These are phyloP conservation scores for Heliamphora pulchella DNA, from an alignment of 179 eudicot genomes.

Conservation along the genomic window DNA sequence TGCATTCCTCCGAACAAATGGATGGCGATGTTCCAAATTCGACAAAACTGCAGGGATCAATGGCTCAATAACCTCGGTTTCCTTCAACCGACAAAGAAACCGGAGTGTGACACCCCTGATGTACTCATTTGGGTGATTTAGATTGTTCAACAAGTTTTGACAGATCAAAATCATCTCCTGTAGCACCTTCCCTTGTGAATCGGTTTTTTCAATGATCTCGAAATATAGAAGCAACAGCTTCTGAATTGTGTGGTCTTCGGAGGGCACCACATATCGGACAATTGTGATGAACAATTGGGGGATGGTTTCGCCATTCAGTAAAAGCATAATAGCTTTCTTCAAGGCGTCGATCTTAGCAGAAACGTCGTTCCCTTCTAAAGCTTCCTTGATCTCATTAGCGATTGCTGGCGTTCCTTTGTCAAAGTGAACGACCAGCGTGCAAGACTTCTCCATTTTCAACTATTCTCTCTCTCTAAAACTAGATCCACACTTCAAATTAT, in stretches of 20 bases:
- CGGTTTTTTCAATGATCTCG: conserved; percentile 68
- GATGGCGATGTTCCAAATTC: conserved; percentile 64
- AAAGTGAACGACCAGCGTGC: conserved; percentile 55
- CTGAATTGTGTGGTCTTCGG: conserved; percentile 69
- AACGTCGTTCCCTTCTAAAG: conserved; percentile 60
- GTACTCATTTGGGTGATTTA: conserved; percentile 70
- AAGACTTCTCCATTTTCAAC: conserved; percentile 55
- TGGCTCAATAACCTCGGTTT: conserved; percentile 61
- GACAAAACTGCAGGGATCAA: conserved; percentile 58
- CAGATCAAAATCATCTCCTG: conserved; percentile 76
- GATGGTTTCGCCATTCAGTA: conserved; percentile 64
- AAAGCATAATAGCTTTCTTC: conserved; percentile 70
- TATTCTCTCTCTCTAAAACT: neutral
- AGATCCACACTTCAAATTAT: neutral
- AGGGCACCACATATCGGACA: conserved; percentile 63
- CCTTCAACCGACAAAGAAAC: conserved; percentile 63
- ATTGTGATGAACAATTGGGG: conserved; percentile 65
- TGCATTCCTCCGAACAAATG: conserved; percentile 69
- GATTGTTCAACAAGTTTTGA: conserved; percentile 60
- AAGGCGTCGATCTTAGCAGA: conserved; percentile 53
- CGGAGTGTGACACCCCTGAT: conserved; percentile 66
- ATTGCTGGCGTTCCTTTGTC: conserved; percentile 77
- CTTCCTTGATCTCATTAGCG: conserved; percentile 72
- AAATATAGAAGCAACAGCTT: conserved; percentile 56
- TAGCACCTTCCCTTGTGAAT: conserved; percentile 47